A percentile compares a stretch with the other conserved stretches of the same genome.
Evolutionary conservation across 2,329 filamentous ascomycete species (phyloP).

Genomic region (Colletotrichum sp.): DNA sequence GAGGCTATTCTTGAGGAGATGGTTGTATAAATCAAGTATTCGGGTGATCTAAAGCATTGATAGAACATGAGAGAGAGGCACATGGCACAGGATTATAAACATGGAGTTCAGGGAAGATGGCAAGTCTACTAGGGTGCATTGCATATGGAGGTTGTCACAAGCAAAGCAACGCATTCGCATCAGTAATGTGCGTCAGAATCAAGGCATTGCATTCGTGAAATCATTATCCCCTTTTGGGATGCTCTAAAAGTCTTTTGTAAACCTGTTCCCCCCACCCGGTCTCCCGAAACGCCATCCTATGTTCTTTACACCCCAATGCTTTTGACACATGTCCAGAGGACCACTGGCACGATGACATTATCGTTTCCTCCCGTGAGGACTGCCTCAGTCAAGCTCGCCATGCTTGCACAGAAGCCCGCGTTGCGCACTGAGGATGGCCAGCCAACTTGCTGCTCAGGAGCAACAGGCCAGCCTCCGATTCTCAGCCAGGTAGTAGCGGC

Average conservation of each 20-base stretch:
- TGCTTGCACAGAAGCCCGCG: slow-evolving; percentile 72
- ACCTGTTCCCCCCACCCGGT: neutral
- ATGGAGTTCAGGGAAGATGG: neutral
- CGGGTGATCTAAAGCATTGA: neutral
- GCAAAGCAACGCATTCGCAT: neutral
- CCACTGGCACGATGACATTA: slow-evolving; percentile 94
- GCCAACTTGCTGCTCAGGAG: slow-evolving; percentile 59
- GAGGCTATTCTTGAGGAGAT: slow-evolving; percentile 86
- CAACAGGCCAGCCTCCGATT: slow-evolving; percentile 78
- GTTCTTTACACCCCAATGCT: slow-evolving; percentile 63
- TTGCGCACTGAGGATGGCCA: slow-evolving; percentile 74
- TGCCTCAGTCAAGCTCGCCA: slow-evolving; percentile 91
- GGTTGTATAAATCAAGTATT: slow-evolving; percentile 37
- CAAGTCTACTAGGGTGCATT: neutral
- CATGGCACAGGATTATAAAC: neutral
- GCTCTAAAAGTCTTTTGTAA: slow-evolving; percentile 5
- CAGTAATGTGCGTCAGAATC: neutral
- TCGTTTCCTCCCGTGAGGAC: slow-evolving; percentile 97
- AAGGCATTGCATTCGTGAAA: slow-evolving; percentile 4
- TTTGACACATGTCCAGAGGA: slow-evolving; percentile 91
- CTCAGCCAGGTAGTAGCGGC: slow-evolving; percentile 76
- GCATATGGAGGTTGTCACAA: neutral
- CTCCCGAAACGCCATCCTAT: slow-evolving; percentile 9
- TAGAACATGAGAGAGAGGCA: neutral
- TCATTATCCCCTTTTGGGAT: slow-evolving; percentile 3